Percentiles rank a stretch among this genome's conserved stretches.
These are phyloP conservation scores for Saccharum officinarum DNA, from an alignment of 176 grass and related monocot species.

Conservation along the genomic window DNA sequence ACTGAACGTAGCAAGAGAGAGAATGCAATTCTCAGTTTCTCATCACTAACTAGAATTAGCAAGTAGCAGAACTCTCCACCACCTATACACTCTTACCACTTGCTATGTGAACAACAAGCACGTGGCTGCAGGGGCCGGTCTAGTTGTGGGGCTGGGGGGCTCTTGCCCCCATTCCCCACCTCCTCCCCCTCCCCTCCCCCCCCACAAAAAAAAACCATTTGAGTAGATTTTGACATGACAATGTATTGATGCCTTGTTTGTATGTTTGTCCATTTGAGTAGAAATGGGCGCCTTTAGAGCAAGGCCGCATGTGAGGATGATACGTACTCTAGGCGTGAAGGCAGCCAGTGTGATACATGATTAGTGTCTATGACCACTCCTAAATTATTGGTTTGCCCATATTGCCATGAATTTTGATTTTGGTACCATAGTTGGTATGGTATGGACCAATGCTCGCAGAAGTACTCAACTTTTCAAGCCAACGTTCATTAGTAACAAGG, in stretches of 20 bases:
- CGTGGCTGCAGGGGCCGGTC: no score
- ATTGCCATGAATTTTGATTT: background rate
- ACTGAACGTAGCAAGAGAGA: no score
- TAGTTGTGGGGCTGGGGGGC: no score
- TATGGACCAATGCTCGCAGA: background rate
- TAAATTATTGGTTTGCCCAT: slow-evolving; percentile 2
- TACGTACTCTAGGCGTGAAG: background rate
- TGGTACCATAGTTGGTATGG: background rate
- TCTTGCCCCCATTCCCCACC: no score
- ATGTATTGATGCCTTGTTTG: no score
- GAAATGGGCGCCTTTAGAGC: background rate
- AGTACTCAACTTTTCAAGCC: background rate
- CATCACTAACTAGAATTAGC: no score
- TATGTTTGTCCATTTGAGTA: background rate
- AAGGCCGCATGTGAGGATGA: background rate
- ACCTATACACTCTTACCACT: no score
- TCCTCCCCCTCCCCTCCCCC: no score
- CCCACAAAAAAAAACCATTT: no score
- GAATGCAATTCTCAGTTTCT: no score
- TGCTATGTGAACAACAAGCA: no score
- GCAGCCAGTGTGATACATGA: background rate
- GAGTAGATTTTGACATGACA: background rate
- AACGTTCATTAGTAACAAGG: background rate
- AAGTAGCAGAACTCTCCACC: no score
- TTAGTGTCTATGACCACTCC: background rate